Conservation (phyloP, 1,284 basidiomycete species). For the Volvariella surrecta region DNA sequence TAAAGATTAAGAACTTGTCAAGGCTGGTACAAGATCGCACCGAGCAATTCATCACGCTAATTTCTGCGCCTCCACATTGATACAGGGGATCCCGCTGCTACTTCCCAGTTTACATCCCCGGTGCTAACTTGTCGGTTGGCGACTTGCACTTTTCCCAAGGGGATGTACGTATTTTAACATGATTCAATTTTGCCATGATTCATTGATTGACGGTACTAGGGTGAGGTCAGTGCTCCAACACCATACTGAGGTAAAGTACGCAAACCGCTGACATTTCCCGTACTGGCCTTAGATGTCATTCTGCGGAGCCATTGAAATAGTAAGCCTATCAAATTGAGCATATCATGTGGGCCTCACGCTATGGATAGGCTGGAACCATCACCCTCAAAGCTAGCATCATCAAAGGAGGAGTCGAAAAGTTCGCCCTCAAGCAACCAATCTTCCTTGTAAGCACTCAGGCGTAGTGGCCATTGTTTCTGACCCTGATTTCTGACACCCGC, state of each 20-base stretch:
- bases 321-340: slow-evolving; percentile 14
- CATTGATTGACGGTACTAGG: slow-evolving; percentile 24
- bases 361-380: slow-evolving; percentile 58
- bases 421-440: slow-evolving; percentile 68
- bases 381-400: slow-evolving; percentile 70
- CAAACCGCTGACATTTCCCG: background rate
- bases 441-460: slow-evolving; percentile 48
- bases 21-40: slow-evolving; percentile 26
- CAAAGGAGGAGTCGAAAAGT: slow-evolving; percentile 69
- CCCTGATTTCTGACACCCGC: background rate
- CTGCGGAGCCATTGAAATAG: slow-evolving; percentile 79
- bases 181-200: background rate
- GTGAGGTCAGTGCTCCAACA: slow-evolving; percentile 36
- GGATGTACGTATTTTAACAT: slow-evolving; percentile 41
- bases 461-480: background rate
- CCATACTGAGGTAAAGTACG: no score
- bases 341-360: background rate
- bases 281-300: slow-evolving; percentile 44
- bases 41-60: slow-evolving; percentile 1
- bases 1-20: slow-evolving; percentile 71
- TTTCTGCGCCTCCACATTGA: slow-evolving; percentile 1
- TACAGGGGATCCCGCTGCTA: slow-evolving; percentile 58
- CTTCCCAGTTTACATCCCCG: slow-evolving; percentile 72
- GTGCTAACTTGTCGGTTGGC: slow-evolving; percentile 72
- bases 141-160: slow-evolving; percentile 80